Conservation (phyloP, 768 basidiomycete genomes). For the Leccinum boreale region DNA sequence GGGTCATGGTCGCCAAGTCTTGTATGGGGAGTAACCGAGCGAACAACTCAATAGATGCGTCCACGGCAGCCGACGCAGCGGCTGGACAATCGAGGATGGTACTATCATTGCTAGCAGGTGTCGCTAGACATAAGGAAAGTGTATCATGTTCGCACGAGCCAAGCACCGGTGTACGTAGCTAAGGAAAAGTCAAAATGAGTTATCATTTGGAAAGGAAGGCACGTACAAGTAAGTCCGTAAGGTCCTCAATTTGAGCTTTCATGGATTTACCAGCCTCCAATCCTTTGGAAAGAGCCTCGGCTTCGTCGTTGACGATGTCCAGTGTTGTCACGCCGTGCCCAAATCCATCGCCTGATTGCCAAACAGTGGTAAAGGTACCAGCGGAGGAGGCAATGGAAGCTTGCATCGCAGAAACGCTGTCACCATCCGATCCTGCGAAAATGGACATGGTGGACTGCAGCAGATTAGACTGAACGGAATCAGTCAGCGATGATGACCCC, state of each 20-base stretch:
- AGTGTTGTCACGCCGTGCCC: slow-evolving; percentile 85
- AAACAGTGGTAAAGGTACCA: slow-evolving; percentile 80
- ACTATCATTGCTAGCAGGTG: slow-evolving; percentile 43
- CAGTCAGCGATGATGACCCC: slow-evolving; percentile 75
- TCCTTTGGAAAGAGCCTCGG: slow-evolving; percentile 22
- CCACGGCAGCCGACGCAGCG: slow-evolving; percentile 77
- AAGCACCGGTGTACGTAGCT: slow-evolving; percentile 66
- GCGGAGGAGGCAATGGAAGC: slow-evolving; percentile 87
- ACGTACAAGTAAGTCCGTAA: slow-evolving; percentile 75
- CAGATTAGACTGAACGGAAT: slow-evolving; percentile 76
- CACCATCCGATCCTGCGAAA: slow-evolving; percentile 86
- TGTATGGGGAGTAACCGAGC: slow-evolving; percentile 75
- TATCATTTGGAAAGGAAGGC: background rate
- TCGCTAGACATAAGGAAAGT: slow-evolving; percentile 61
- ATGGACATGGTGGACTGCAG: slow-evolving; percentile 77
- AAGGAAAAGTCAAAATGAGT: slow-evolving; percentile 1
- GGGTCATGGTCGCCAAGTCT: slow-evolving; percentile 55
- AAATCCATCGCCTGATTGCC: slow-evolving; percentile 86
- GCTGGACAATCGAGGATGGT: slow-evolving; percentile 62
- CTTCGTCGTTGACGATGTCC: slow-evolving; percentile 47
- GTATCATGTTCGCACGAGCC: slow-evolving; percentile 87
- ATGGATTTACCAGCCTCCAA: slow-evolving; percentile 46
- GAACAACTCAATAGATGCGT: slow-evolving; percentile 88
- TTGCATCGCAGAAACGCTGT: slow-evolving; percentile 80
- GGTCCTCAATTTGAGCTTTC: slow-evolving; percentile 75